Conservation (phyloP, 164 flowering plant genomes). For the Akebia trifoliata region DNA sequence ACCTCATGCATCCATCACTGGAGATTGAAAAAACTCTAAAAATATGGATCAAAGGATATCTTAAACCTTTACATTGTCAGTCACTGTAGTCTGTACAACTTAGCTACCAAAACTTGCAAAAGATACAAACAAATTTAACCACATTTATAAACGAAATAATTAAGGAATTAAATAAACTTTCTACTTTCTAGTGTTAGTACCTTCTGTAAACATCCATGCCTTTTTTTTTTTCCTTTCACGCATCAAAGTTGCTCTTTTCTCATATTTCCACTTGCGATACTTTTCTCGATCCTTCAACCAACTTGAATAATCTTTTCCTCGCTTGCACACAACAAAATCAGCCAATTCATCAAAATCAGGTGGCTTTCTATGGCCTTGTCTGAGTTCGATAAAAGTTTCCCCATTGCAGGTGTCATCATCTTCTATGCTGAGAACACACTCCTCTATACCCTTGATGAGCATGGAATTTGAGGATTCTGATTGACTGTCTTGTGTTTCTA, state of each 20-base stretch:
- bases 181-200: background rate
- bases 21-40: too few species aligned
- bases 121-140: too few species aligned
- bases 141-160: too few species aligned
- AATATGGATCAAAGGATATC: too few species aligned
- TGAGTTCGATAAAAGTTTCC: slow-evolving; percentile 34
- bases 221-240: slow-evolving; percentile 29
- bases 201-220: background rate
- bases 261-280: slow-evolving; percentile 37
- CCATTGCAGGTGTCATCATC: slow-evolving; percentile 53
- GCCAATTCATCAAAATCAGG: slow-evolving; percentile 53
- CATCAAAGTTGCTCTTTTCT: slow-evolving; percentile 22
- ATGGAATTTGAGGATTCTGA: slow-evolving; percentile 8
- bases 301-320: slow-evolving; percentile 57
- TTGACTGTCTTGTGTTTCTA: too few species aligned
- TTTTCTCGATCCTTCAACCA: slow-evolving; percentile 50
- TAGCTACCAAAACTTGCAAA: too few species aligned
- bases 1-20: too few species aligned
- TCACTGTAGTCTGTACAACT: too few species aligned
- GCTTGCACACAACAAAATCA: slow-evolving; percentile 62
- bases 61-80: too few species aligned
- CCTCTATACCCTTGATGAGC: background rate
- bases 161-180: too few species aligned
- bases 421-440: slow-evolving; percentile 7
- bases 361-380: slow-evolving; percentile 6